Evolutionary conservation across 106 monocot species (phyloP).

Genomic region (Allium sativum): DNA sequence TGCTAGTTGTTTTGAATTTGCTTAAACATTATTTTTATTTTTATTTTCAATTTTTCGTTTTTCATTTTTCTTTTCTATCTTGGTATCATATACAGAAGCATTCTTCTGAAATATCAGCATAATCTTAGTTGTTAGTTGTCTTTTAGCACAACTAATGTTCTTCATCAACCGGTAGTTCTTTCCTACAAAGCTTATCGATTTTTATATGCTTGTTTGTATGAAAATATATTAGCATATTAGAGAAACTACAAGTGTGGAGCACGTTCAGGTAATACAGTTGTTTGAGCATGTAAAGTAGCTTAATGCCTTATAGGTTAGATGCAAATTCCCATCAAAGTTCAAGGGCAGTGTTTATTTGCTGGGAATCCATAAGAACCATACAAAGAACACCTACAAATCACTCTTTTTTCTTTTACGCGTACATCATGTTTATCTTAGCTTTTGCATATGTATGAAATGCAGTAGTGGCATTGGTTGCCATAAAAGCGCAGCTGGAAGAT

Average conservation of each 20-base stretch:
- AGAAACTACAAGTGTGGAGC: too few species aligned
- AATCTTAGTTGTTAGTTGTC: background rate
- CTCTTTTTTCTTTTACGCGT: background rate
- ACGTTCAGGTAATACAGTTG: too few species aligned
- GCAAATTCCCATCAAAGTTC: background rate
- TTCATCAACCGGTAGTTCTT: too few species aligned
- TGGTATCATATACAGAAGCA: background rate
- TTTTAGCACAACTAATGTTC: background rate
- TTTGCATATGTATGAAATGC: constrained; percentile 7
- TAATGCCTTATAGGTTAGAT: too few species aligned
- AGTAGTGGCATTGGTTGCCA: constrained; percentile 88
- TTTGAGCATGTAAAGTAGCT: too few species aligned
- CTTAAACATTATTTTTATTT: background rate
- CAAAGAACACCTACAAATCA: background rate
- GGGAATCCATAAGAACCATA: background rate
- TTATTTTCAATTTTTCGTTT: background rate
- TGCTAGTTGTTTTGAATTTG: background rate
- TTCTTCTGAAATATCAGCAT: background rate
- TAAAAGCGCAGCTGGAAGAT: constrained; percentile 72
- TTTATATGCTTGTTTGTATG: too few species aligned
- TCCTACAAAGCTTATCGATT: too few species aligned
- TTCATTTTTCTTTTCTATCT: background rate
- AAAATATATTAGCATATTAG: too few species aligned
- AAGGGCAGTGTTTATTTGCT: background rate
- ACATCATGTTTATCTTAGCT: background rate